phyloP scores from a whole-genome alignment of 176 grass and related monocot genomes.

The Ensete glaucum region DNA sequence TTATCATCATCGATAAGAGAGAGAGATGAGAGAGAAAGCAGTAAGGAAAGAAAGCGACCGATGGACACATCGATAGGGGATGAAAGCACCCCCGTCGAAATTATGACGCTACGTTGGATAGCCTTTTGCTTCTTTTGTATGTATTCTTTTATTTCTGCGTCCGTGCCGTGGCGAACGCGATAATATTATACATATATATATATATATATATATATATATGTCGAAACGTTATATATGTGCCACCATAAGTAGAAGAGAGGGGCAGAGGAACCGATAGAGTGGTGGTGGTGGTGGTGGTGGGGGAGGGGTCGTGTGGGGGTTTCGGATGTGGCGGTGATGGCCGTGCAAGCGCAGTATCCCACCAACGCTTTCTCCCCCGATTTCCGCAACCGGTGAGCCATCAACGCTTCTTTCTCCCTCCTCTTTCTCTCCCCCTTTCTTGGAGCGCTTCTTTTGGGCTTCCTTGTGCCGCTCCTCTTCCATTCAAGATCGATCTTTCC shows the following conservation, averaged over 20 bases:
- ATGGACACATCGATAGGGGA: not conserved
- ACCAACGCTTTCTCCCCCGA: constrained; percentile 31
- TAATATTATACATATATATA: not conserved
- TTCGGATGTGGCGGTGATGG: constrained; percentile 14
- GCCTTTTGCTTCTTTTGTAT: not conserved
- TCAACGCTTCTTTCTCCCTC: not conserved
- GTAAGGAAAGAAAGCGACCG: no score
- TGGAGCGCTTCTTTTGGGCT: constrained; percentile 2
- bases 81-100: not conserved
- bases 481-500: not conserved
- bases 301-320: not conserved
- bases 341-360: constrained; percentile 37
- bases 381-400: not conserved
- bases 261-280: not conserved
- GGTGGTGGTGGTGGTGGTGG: not conserved
- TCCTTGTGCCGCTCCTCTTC: not conserved
- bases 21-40: no score
- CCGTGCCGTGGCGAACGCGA: not conserved
- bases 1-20: not conserved
- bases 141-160: not conserved
- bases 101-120: not conserved
- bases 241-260: not conserved
- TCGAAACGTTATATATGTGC: no score
- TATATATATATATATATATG: no score
- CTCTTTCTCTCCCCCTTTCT: no score